Base-by-base conservation (phyloP, 257 asterid genomes). In the Cynanchum wilfordii region DNA sequence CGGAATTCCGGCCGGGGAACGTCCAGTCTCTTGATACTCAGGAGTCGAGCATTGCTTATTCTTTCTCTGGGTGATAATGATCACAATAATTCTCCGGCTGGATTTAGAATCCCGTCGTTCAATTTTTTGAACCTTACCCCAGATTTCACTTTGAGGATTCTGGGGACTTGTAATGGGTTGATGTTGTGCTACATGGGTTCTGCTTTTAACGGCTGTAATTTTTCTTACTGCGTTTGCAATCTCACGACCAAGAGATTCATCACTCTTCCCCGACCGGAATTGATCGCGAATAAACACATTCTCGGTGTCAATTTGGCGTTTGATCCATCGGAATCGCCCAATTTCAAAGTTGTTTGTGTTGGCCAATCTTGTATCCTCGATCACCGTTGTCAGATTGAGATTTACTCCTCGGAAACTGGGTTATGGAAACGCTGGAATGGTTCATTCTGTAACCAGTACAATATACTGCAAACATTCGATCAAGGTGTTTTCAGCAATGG, bases 401-500 rank as follows among this genome's bases (percentile, higher is more conserved):
- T 74, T 25, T 74, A 74, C 58, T 66, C 78, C 1, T 74, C 68
- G 0, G 60, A 55, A 55, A 74, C 68, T 0, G 27, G 59, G 22
- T 0, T 17, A 12, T 74, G 68, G 78, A 67, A 5, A 47, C 65
- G 5, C 27, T 74, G 73, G 73, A 65, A 36, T 22, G 78, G 78
- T 19, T 44, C 24, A 27, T 55, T 74, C 17, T 40, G 44, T 17
- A 66, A 66, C 38, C 12, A 29, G 10, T 40, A 36, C 38, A 19
- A 44, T 10, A 3, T 56, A 5, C 20, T 55, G 0, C 50, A 74
- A 16, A 38, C 68, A 13, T 74, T 74, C 29, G 59, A 55, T 56
- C 78, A n/a, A 3, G 73, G 78, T 24, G 68, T 54, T 13, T 55
- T 66, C 24, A 66, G 73, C 19, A 54, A 74, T 25, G 73, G 68